Evolutionary conservation across 441 rosid genomes (phyloP), one percentile per base, ranked within the genome.

Genomic region (Hura crepitans): DNA sequence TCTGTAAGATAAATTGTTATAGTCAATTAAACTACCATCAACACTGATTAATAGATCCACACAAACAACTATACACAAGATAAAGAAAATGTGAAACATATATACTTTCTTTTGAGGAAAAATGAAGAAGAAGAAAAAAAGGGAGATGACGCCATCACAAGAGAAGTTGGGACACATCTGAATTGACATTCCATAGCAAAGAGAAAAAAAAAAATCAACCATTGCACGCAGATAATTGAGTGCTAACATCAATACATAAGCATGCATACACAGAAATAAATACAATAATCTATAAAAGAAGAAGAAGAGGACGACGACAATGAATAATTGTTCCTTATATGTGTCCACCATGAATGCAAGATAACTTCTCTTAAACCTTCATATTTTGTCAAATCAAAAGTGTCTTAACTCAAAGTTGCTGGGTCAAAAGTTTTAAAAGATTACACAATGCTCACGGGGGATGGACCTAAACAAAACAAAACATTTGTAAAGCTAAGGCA

Each of bases 1-100:
- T 93, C 99, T 93, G 89, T 84, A 87, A 76, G 62, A 58, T 10
- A 72, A 74, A 77, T 60, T 27, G 47, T 75, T 50, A 60, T 72
- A 65, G 54, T 76, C 49, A 53, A 65, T 37, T 31, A 42, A 53
- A 51, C 31, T 18, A 71, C 27, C 62, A 62, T 51, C 25, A 23
- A 23, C 20, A 50, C 65, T n/a, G 35, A 57, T 27, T 28, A 61
- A 42, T 13, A 23, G 33, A n/a, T 35, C 20, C 55, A 69, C 56
- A 43, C 45, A 66, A 6, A 57, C 43, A 31, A 5, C 72, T 14
- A 55, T 18, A 42, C 14, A 42, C 28, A 18, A 67, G 10, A 8
- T 11, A 37, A 14, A 12, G 12, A 42, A 42, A 42, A 42, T 12
- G 2, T 42, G 46, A 11, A 42, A 11, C 2, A 30, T 9, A 35